Conservation (phyloP, 768 basidiomycete genomes). For the Phanerochaete sordida region DNA sequence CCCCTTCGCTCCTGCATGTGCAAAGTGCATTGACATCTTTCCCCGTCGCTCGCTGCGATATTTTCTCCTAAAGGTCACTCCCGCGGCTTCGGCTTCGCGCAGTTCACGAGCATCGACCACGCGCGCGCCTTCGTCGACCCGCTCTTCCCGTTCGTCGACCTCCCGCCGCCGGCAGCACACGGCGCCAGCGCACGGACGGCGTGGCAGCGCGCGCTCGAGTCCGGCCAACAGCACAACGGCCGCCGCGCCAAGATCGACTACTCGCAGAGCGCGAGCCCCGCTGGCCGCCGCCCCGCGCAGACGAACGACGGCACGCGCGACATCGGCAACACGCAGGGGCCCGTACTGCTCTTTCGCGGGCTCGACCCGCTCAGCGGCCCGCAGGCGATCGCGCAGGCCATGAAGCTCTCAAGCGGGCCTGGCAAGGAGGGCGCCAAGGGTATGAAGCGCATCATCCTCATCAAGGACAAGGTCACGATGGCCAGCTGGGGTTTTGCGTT, state of each 20-base stretch:
- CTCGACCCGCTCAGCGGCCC: conserved; percentile 86
- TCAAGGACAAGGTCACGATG: conserved; percentile 85
- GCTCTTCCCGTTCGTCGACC: conserved; percentile 85
- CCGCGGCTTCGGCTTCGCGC: conserved; percentile 96
- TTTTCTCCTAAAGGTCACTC: conserved; percentile 74
- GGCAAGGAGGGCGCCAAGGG: conserved; percentile 78
- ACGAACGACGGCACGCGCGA: conserved; percentile 94
- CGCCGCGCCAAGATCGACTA: conserved; percentile 95
- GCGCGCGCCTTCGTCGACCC: conserved; percentile 91
- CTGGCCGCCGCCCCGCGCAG: conserved; percentile 55
- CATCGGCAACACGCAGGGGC: conserved; percentile 81
- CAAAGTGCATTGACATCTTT: conserved; percentile 67
- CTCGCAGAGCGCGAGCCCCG: conserved; percentile 78
- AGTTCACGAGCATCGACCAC: conserved; percentile 82
- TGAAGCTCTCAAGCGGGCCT: conserved; percentile 78
- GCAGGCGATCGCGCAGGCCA: conserved; percentile 81
- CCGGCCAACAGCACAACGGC: conserved; percentile 68
- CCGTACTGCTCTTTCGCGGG: conserved; percentile 86
- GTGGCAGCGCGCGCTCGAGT: conserved; percentile 74
- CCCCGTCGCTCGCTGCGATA: conserved; percentile 32
- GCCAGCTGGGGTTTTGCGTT: conserved; percentile 94
- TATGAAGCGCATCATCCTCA: conserved; percentile 82
- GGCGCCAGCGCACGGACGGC: conserved; percentile 71
- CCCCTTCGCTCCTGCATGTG: conserved; percentile 66
- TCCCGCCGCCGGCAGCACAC: conserved; percentile 89